phyloP scores from a whole-genome alignment of 2,329 filamentous ascomycete species.

The Aspergillus bombycis region DNA sequence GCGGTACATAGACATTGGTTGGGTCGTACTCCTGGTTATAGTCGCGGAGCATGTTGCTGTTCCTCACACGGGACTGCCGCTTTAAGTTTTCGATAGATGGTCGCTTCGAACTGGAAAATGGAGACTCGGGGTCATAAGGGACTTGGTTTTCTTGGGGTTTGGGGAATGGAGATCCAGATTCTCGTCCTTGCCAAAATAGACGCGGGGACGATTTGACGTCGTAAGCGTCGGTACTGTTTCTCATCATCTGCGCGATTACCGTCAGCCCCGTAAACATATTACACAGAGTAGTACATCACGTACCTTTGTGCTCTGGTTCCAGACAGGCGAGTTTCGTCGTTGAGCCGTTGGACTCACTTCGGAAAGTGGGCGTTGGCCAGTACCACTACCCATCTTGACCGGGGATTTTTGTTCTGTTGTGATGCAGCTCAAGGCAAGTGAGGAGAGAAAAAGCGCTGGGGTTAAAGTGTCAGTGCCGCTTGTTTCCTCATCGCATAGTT shows the following conservation, averaged over 20 bases:
- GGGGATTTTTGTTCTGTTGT: conserved; percentile 52
- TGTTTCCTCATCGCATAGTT: conserved; percentile 16
- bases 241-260: conserved; percentile 63
- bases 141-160: conserved; percentile 71
- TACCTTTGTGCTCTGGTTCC: conserved; percentile 76
- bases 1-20: conserved; percentile 72
- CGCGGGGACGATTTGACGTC: conserved; percentile 68
- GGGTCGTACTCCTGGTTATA: conserved; percentile 93
- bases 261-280: conserved; percentile 20
- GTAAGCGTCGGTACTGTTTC: conserved; percentile 76
- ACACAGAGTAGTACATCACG: conserved; percentile 19
- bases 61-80: conserved; percentile 92
- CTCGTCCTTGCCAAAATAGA: conserved; percentile 83
- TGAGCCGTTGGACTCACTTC: conserved; percentile 86
- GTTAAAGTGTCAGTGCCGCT: conserved; percentile 18
- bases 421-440: conserved; percentile 5
- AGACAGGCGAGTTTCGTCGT: conserved; percentile 90
- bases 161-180: conserved; percentile 67
- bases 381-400: conserved; percentile 63
- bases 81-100: conserved; percentile 95
- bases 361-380: conserved; percentile 73
- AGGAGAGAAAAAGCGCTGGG: conserved; percentile 13
- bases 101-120: conserved; percentile 74
- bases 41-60: conserved; percentile 95
- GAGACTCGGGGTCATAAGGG: conserved; percentile 61